Evolutionary conservation across 169 alveolate genomes (phyloP), one percentile per base, ranked within the genome.

Genomic region (Eimeria praecox): DNA sequence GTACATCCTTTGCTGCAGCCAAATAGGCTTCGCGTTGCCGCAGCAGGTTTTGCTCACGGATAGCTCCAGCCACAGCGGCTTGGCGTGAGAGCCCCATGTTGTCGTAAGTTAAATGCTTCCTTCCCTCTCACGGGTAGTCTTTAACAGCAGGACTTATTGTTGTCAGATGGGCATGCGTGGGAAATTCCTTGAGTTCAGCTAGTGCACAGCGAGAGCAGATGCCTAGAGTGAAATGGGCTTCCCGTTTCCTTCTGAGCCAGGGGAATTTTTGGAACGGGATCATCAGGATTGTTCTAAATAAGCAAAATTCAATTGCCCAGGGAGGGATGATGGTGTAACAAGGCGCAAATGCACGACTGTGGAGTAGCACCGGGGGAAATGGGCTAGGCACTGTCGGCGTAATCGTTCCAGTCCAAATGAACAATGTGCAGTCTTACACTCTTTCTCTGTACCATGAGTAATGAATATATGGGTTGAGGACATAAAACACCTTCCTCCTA

Each of bases 11-110:
- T 33, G 94, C 94, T 40, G 94, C 94, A 59, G 94, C 59, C 83
- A 87, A 9, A 35, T 40, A 87, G 52, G 80, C 94, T 44, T 87
- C 94, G 52, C 94, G 83, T 22, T 62, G 94, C n/a, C 94, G 82
- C 83, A 87, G 56, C 44, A 59, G 59, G 42, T 87, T 64, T 38
- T 87, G 94, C 71, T 87, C 83, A 10, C 49, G 94, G 6, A 87
- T 42, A 12, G 94, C 94, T n/a, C 82, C 94, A 22, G 66, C 83
- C 52, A 64, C 82, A 27, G 62, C 82, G 66, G 78, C 94, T 38
- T 64, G 94, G 59, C 94, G 94, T 8, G 94, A 87, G 30, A 40
- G 49, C 35, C 94, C 94, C 94, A 87, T 87, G 20, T 24, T 40
- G 24, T 49, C 52, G 56, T 24, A 10, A 3, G 10, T 22, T 20